Base-by-base conservation (phyloP, 23 red algal genomes). In the Gracilaria gracilis region DNA sequence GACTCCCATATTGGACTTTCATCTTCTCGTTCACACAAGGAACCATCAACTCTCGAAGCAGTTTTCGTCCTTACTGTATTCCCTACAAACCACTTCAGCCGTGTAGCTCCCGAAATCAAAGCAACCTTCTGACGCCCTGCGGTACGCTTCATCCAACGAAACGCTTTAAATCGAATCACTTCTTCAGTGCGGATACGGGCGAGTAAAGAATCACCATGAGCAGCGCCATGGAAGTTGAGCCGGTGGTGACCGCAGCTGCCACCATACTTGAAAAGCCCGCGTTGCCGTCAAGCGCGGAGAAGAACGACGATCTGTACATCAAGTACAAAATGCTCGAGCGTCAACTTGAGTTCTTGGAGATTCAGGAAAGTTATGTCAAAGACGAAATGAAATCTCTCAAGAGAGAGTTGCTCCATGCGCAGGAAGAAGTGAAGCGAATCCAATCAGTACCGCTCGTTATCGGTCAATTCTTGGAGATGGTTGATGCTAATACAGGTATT, bases 371-470 rank as follows among this genome's bases (percentile, higher is more conserved):
- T 53, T 99, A 99, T 54, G 83, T 99, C 17, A 99, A 99, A 70
- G 97, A 99, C 51, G 97, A 99, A 79, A 95, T 99, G 93, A 93
- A 93, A 39, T 93, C 93, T 85, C 85, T 99, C 24, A 95, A 96
- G 57, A 58, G 90, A 16, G 97, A 99, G 89, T 84, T 96, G 49
- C 67, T 95, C 12, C 92, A 96, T 79, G 97, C 97, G 4, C 97
- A 99, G 75, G 97, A 99, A 80, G 97, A 99, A 78, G 97, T 99
- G 57, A 96, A 96, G 70, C 91, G 97, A 17, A 99, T 99, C 57
- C 97, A 99, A 91, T 96, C 94, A 13, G 97, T 99, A 20, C 97
- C 97, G 54, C 91, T 99, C 29, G 97, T 99, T 19, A 93, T 99
- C 31, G 97, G 97, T 28, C 94, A 95, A 61, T 99, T 99, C 55